Percentiles rank a stretch among this genome's conserved stretches.
Evolutionary conservation across 2,329 filamentous ascomycete genomes (phyloP).

Genomic region (Escovopsis sp.): DNA sequence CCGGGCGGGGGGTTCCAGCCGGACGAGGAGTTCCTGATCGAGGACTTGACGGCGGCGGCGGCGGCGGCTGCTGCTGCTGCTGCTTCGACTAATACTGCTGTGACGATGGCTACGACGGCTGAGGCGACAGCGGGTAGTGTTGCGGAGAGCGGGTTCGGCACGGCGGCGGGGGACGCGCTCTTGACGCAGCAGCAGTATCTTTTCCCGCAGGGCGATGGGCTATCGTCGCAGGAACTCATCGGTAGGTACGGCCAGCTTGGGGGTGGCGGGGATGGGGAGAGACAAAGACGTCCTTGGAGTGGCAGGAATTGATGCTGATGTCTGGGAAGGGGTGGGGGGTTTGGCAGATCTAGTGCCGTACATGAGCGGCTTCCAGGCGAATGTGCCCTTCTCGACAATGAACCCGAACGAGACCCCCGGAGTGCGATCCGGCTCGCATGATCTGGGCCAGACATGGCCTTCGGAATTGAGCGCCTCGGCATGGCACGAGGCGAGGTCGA

Average conservation of each 20-base stretch:
- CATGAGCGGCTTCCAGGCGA: conserved; percentile 18
- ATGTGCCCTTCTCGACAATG: conserved; percentile 12
- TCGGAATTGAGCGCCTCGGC: conserved; percentile 10
- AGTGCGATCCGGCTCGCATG: conserved; percentile 8
- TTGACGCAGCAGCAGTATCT: conserved; percentile 26
- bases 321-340: neutral
- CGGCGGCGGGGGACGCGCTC: conserved; percentile 14
- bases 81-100: too few species aligned
- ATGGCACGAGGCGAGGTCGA: conserved; percentile 26
- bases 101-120: conserved; percentile 10
- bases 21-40: conserved; percentile 6
- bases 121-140: conserved; percentile 3
- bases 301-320: neutral
- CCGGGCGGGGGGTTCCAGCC: conserved; percentile 18
- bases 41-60: conserved; percentile 16
- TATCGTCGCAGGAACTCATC: conserved; percentile 15
- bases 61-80: too few species aligned
- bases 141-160: conserved; percentile 13
- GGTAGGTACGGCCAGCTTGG: neutral
- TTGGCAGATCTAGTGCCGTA: conserved; percentile 15
- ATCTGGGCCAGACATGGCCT: conserved; percentile 5
- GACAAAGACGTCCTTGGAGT: neutral
- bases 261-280: conserved; percentile 12
- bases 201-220: conserved; percentile 19
- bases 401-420: conserved; percentile 20